phyloP scores from a whole-genome alignment of 148 eudicot species.

The Rhododendron williamsianum region DNA sequence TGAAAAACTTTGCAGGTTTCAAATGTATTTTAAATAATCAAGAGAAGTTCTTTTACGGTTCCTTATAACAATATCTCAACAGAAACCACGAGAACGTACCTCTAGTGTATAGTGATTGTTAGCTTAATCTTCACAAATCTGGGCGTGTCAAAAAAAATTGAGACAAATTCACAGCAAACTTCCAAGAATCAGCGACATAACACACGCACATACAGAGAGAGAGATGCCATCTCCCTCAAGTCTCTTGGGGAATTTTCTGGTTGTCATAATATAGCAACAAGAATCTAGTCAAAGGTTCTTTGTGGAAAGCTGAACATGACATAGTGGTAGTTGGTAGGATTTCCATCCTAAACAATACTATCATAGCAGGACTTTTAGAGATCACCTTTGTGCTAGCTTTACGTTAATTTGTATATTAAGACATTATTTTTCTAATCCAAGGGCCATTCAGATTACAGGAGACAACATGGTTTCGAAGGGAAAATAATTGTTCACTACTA shows the following conservation, averaged over 20 bases:
- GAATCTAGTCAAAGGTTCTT: conserved; percentile 1
- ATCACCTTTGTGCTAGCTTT: not conserved
- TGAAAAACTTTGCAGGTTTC: not conserved
- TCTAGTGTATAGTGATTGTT: not conserved
- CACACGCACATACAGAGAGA: not conserved
- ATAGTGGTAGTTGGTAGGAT: conserved; percentile 4
- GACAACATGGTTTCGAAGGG: not conserved
- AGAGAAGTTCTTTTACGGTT: not conserved
- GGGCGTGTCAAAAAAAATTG: not conserved
- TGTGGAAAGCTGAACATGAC: not conserved
- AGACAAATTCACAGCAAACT: not conserved
- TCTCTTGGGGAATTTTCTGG: not conserved
- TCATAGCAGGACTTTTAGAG: not conserved
- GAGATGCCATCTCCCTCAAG: not conserved
- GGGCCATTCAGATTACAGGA: not conserved
- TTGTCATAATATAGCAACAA: not conserved
- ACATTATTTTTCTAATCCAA: not conserved
- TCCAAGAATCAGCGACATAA: not conserved
- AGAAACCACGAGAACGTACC: not conserved
- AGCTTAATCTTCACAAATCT: not conserved
- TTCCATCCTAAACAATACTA: not conserved
- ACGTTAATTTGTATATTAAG: not conserved
- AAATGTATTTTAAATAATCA: not conserved
- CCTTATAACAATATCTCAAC: not conserved
- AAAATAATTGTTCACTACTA: not conserved